A percentile compares a stretch with the other conserved stretches of the same genome.
Evolutionary conservation across 768 basidiomycete genomes (phyloP).

Genomic region (Tylopilus felleus): DNA sequence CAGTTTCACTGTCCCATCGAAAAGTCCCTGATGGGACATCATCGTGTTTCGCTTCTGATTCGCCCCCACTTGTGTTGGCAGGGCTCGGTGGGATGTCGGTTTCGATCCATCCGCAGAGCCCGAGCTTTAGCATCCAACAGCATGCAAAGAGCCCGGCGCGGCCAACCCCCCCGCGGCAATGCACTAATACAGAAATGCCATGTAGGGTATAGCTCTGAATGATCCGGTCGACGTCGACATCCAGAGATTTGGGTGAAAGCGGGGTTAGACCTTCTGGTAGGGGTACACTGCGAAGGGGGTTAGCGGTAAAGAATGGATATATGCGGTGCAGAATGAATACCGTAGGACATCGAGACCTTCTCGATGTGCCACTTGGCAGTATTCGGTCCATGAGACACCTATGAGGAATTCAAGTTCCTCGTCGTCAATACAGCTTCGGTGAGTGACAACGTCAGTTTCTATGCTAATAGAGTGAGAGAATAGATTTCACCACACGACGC

Average conservation of each 20-base stretch:
- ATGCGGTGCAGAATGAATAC: conserved; percentile 33
- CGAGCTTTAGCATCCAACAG: conserved; percentile 90
- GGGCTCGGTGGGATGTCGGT: conserved; percentile 10
- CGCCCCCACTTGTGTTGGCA: conserved; percentile 7
- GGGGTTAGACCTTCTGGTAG: conserved; percentile 90
- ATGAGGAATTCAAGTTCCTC: conserved; percentile 71
- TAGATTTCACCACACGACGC: conserved; percentile 68
- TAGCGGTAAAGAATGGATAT: neutral
- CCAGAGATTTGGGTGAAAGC: conserved; percentile 50
- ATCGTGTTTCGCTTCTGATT: conserved; percentile 1
- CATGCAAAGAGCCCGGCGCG: conserved; percentile 89
- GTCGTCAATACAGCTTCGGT: conserved; percentile 75
- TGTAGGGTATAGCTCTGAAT: conserved; percentile 70
- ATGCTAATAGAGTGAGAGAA: neutral
- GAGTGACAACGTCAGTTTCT: neutral
- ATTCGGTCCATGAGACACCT: conserved; percentile 84
- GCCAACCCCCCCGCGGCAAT: conserved; percentile 93
- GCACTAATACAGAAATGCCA: conserved; percentile 72
- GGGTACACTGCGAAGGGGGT: conserved; percentile 56
- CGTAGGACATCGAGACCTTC: conserved; percentile 79
- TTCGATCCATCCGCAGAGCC: conserved; percentile 73
- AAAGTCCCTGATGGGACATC: neutral
- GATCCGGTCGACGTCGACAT: conserved; percentile 61
- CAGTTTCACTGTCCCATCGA: conserved; percentile 22
- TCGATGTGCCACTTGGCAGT: conserved; percentile 55